phyloP scores from a whole-genome alignment of 495 filamentous ascomycete genomes.

The Daldinia childiae region DNA sequence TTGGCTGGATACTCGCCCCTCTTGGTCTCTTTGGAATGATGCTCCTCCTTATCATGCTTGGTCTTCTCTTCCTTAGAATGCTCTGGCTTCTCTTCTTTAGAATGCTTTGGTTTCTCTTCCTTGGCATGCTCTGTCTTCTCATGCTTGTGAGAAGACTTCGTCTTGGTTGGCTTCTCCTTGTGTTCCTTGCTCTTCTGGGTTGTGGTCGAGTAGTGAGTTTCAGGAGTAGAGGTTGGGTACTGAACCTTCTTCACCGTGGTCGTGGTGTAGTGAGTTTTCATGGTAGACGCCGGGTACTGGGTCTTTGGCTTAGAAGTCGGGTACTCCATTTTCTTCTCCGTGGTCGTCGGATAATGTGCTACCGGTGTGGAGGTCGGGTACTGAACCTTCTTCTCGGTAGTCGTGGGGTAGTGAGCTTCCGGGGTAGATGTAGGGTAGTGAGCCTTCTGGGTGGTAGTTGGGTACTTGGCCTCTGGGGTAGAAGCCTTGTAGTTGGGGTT shows the following conservation, averaged over 20 bases:
- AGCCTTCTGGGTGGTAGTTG: slow-evolving; percentile 16
- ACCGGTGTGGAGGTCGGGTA: slow-evolving; percentile 18
- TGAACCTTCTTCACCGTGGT: background rate
- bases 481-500: slow-evolving; percentile 33
- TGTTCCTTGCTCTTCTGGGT: slow-evolving; percentile 18
- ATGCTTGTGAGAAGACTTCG: slow-evolving; percentile 1
- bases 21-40: slow-evolving; percentile 20
- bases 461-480: slow-evolving; percentile 27
- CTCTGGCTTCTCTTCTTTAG: slow-evolving; percentile 13
- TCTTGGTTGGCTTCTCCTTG: background rate
- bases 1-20: slow-evolving; percentile 8
- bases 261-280: background rate
- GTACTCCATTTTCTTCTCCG: slow-evolving; percentile 1
- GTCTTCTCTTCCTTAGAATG: slow-evolving; percentile 6
- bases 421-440: slow-evolving; percentile 21
- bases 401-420: slow-evolving; percentile 8
- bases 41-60: slow-evolving; percentile 14
- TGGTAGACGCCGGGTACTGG: slow-evolving; percentile 5
- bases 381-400: slow-evolving; percentile 7
- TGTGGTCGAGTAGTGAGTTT: slow-evolving; percentile 4
- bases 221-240: background rate
- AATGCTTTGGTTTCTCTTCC: slow-evolving; percentile 3
- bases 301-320: slow-evolving; percentile 1
- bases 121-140: slow-evolving; percentile 9
- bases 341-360: slow-evolving; percentile 18